These are phyloP conservation scores for Ogataea minuta DNA, from an alignment of 805 yeast genomes.

Conservation along the genomic window DNA sequence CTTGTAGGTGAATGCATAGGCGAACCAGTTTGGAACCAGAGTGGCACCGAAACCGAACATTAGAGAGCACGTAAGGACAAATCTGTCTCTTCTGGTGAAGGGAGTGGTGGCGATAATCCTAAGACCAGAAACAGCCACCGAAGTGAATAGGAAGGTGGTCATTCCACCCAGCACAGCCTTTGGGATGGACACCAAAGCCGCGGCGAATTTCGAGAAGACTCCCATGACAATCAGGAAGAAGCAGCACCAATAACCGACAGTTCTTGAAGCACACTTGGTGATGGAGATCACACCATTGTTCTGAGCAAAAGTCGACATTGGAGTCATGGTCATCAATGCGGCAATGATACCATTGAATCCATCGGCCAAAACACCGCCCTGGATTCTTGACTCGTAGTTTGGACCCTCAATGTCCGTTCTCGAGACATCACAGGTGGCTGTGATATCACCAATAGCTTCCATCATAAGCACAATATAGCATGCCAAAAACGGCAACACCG, in stretches of 20 bases:
- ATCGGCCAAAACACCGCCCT: constrained; percentile 91
- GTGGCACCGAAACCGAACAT: constrained; percentile 53
- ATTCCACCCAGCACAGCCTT: constrained; percentile 82
- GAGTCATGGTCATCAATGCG: constrained; percentile 80
- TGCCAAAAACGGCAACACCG: constrained; percentile 81
- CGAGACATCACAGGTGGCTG: constrained; percentile 92
- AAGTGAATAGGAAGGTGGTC: constrained; percentile 58
- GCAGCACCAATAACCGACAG: constrained; percentile 53
- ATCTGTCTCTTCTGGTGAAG: constrained; percentile 57
- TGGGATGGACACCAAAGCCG: constrained; percentile 84
- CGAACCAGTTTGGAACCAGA: constrained; percentile 47
- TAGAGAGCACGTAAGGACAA: constrained; percentile 49
- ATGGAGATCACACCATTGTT: constrained; percentile 92
- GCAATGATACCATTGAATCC: constrained; percentile 78
- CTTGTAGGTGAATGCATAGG: constrained; percentile 46
- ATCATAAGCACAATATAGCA: constrained; percentile 79
- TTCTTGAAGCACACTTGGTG: constrained; percentile 87
- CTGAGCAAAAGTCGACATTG: constrained; percentile 90
- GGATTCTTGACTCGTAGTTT: constrained; percentile 77
- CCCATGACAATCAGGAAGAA: constrained; percentile 85
- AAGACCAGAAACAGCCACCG: constrained; percentile 59
- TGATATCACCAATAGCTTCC: constrained; percentile 94
- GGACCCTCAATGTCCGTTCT: constrained; percentile 81
- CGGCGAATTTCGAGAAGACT: constrained; percentile 80
- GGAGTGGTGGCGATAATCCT: constrained; percentile 53